Evolutionary conservation across 2,329 filamentous ascomycete genomes (phyloP).

Genomic region (Fusarium sp.): DNA sequence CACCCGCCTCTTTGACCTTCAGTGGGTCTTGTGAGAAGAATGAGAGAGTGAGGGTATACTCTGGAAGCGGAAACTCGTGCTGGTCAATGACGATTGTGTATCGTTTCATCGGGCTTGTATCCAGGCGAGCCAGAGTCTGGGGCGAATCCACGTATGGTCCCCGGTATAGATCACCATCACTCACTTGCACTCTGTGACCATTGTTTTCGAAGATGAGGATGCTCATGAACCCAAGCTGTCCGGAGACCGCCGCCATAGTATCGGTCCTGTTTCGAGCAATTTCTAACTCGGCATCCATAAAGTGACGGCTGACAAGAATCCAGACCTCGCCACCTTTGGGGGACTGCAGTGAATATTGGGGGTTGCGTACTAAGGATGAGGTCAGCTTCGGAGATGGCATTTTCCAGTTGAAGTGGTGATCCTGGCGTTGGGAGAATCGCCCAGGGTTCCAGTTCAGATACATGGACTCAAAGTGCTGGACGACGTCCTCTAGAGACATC

Average conservation of each 20-base stretch:
- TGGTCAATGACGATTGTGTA: constrained; percentile 79
- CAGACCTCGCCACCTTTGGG: constrained; percentile 74
- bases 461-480: constrained; percentile 93
- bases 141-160: constrained; percentile 94
- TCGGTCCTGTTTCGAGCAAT: constrained; percentile 61
- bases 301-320: constrained; percentile 89
- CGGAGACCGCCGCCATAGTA: constrained; percentile 59
- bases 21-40: constrained; percentile 79
- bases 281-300: constrained; percentile 75
- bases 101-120: constrained; percentile 52
- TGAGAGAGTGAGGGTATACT: constrained; percentile 88
- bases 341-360: constrained; percentile 78
- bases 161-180: constrained; percentile 77
- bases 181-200: constrained; percentile 79
- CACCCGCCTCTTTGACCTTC: constrained; percentile 69
- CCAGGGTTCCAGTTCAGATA: constrained; percentile 98
- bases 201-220: constrained; percentile 81
- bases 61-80: constrained; percentile 78
- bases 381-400: constrained; percentile 63
- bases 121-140: constrained; percentile 84
- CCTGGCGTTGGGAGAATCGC: constrained; percentile 83
- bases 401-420: constrained; percentile 91
- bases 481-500: constrained; percentile 89
- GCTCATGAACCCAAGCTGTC: constrained; percentile 84
- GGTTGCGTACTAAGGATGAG: constrained; percentile 72